These are phyloP conservation scores for Fonsecaea erecta DNA, from an alignment of 2,329 filamentous ascomycete genomes.

Conservation along the genomic window DNA sequence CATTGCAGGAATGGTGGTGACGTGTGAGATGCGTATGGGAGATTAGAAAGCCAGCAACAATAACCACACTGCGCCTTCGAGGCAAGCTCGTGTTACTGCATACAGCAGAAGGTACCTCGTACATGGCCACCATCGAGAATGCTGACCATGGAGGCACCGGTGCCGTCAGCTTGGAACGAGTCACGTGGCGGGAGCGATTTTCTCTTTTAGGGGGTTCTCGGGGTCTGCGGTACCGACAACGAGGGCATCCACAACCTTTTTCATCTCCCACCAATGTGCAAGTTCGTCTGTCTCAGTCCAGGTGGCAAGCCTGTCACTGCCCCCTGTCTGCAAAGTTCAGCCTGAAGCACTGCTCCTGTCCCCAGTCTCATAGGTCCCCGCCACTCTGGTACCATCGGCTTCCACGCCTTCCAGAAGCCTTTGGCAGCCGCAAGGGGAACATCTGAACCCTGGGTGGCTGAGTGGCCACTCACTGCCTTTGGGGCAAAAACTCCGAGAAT, in stretches of 20 bases:
- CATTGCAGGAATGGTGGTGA: background rate
- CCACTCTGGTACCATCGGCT: background rate
- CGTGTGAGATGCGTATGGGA: background rate
- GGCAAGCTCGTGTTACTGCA: too few relatives aligned
- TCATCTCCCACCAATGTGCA: background rate
- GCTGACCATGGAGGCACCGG: background rate
- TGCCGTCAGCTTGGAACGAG: background rate
- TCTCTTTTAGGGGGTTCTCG: background rate
- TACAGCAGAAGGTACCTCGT: too few relatives aligned
- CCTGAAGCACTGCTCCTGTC: background rate
- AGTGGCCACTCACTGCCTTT: conserved; percentile 2
- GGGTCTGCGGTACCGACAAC: background rate
- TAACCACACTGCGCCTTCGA: background rate
- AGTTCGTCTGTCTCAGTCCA: background rate
- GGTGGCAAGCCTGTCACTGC: background rate
- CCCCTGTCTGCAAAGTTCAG: background rate
- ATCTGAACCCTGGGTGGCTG: background rate
- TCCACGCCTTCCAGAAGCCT: conserved; percentile 12
- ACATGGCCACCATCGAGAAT: background rate
- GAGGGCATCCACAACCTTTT: background rate
- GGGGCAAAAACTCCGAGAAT: conserved; percentile 3
- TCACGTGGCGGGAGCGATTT: background rate
- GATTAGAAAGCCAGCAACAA: background rate
- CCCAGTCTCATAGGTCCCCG: background rate
- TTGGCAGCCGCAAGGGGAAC: conserved; percentile 1